Base-by-base conservation (phyloP, 164 flowering plant species). In the Nymphaea colorata region DNA sequence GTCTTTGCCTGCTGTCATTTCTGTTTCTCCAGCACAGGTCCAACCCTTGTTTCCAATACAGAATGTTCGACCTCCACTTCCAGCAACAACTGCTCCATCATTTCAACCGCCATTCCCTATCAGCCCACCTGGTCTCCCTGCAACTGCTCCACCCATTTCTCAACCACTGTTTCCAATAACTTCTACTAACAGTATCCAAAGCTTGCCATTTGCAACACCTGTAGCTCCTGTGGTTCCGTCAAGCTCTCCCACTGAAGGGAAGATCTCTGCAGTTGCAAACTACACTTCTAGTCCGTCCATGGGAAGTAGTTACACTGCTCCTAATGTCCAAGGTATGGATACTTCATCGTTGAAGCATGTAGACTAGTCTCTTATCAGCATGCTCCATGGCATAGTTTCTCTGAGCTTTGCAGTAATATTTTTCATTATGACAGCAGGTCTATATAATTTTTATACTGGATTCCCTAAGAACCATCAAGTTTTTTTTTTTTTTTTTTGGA, bases 1-100 rank as follows among this genome's bases (percentile, higher is more conserved):
- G 73, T 77, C 86, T 67, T 62, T 80, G 59, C 83, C 90, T 62
- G 81, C 84, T 61, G 71, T 80, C 73, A 74, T 74, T 4, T 81
- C 87, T 45, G 36, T 76, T 69, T 86, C 86, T 25, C 72, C 83
- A 73, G 65, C 78, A 47, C 73, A 66, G 51, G 90, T 79, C 55
- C 92, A 82, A 70, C 98, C 98, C 44, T 72, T 91, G 73, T 91
- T 93, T 78, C 97, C 98, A 41, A 86, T 93, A 66, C 98, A 93
- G 70, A 81, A 70, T 76, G 67, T 77, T 69, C 77, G 77, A 59
- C 85, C 85, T 51, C 78, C 86, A 62, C 57, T 51, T 51, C 57
- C 57, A 51, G 57, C 57, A 8, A 25, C 85, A 18, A 64, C 80
- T 42, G 61, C 89, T 41, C 71, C 87, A 63, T 72, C 73, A 66